Evolutionary conservation across 371 early-diverging fungal genomes (phyloP).

Genomic region (Mucor ambiguus): DNA sequence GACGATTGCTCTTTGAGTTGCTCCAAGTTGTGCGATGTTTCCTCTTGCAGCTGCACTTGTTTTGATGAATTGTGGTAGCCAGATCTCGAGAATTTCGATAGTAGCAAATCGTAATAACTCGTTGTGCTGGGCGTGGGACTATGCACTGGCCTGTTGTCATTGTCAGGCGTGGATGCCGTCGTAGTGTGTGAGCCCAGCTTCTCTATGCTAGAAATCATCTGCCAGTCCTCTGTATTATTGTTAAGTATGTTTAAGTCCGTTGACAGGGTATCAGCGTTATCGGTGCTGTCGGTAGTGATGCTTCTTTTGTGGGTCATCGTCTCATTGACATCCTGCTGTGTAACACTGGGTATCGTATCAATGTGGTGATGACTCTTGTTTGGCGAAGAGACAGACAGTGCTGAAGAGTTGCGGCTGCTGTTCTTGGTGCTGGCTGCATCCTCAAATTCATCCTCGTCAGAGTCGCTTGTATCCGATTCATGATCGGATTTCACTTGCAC

Average conservation of each 20-base stretch:
- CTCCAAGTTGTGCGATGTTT: slow-evolving; percentile 28
- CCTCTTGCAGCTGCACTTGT: slow-evolving; percentile 36
- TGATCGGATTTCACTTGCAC: slow-evolving; percentile 46
- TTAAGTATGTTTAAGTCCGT: not conserved
- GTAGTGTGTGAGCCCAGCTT: not conserved
- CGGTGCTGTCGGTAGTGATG: not conserved
- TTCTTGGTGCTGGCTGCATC: slow-evolving; percentile 4
- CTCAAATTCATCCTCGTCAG: slow-evolving; percentile 6
- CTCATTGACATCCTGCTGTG: not conserved
- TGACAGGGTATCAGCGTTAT: not conserved
- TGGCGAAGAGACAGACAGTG: not conserved
- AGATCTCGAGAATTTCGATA: slow-evolving; percentile 36
- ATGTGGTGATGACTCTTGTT: too few species aligned
- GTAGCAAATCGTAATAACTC: slow-evolving; percentile 38
- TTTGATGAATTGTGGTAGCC: slow-evolving; percentile 28
- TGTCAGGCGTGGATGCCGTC: not conserved
- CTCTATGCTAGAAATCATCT: slow-evolving; percentile 13
- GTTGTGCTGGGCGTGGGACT: not conserved
- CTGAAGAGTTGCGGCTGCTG: not conserved
- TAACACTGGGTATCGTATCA: not conserved
- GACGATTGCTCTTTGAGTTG: slow-evolving; percentile 20
- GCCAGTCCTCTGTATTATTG: slow-evolving; percentile 20
- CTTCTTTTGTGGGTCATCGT: not conserved
- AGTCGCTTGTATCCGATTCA: slow-evolving; percentile 23
- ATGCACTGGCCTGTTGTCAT: not conserved